Evolutionary conservation across 73 alveolate genomes (phyloP), one percentile per base, ranked within the genome.

Genomic region (Paramecium primaurelia): DNA sequence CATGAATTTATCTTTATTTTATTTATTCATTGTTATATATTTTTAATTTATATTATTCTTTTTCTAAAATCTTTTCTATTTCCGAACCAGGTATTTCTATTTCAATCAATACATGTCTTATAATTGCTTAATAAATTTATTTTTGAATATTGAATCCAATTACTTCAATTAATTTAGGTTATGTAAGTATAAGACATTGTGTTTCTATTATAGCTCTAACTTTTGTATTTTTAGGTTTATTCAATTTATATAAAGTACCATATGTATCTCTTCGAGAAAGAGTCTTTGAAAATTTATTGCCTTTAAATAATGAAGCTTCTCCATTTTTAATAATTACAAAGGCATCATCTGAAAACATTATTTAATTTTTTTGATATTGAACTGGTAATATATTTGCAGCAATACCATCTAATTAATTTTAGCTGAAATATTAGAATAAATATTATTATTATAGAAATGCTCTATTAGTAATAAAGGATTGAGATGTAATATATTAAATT

Each of bases 301-400:
- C 84, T 28, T 64, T 28, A 64, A 64, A 64, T 64, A 64, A n/a
- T 4, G 84, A 64, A 3, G 84, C 84, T n/a, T 64, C 84, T 3
- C 84, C 84, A 64, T 11, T 14, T 26, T 64, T 64, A 32, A 64
- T 64, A 8, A 64, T 64, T 34, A 64, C 84, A 64, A 25, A 64
- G 20, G 84, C 84, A 32, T 64, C 84, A 64, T 64, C 84, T 28
- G 84, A 64, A n/a, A 64, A 64, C 84, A 64, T 64, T 7, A 64
- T 30, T 64, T 64, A 51, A 64, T 64, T 64, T 28, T 28, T 28
- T 32, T 20, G 22, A 64, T 64, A 64, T 34, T 32, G 84, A 14
- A 34, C 84, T 28, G 26, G 12, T 6, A 64, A 28, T 25, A 64
- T 34, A 32, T 64, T 64, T 11, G 84, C 84, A 11, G 84, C 84